Evolutionary conservation across 345 rosid genomes (phyloP).

Genomic region (Cardiospermum halicacabum): DNA sequence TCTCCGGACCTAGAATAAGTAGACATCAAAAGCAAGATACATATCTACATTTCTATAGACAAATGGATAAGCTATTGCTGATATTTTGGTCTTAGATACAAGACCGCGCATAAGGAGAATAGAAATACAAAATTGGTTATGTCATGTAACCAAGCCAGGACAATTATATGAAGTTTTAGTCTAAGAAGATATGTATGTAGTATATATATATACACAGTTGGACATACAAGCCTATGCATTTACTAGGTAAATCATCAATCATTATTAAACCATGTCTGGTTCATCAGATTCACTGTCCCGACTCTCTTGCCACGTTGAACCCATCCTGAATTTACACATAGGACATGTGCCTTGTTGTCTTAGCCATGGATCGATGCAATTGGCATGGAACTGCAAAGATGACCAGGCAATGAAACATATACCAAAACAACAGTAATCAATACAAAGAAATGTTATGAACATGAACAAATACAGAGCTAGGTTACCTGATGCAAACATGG

Average conservation of each 20-base stretch:
- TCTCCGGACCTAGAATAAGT: too few species aligned
- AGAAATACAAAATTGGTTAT: not conserved
- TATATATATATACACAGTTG: not conserved
- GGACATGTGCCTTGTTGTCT: constrained; percentile 65
- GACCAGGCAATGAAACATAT: not conserved
- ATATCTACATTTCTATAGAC: not conserved
- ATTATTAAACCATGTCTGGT: constrained; percentile 43
- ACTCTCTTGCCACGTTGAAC: constrained; percentile 43
- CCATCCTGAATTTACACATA: constrained; percentile 48
- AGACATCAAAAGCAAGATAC: not conserved
- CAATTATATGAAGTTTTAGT: constrained; percentile 1
- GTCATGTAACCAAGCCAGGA: constrained; percentile 1
- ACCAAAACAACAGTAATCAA: not conserved
- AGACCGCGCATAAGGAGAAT: not conserved
- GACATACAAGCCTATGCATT: constrained; percentile 1
- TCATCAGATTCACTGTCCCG: constrained; percentile 50
- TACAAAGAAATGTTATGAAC: too few species aligned
- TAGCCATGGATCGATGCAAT: constrained; percentile 69
- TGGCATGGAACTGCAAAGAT: constrained; percentile 58
- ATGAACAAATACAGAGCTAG: not conserved
- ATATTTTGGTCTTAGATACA: not conserved
- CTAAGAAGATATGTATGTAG: not conserved
- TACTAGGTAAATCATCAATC: constrained; percentile 16
- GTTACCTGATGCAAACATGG: constrained; percentile 81
- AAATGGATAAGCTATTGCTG: not conserved